Conservation (phyloP, 2,329 filamentous ascomycete species). For the Aspergillus jensenii region DNA sequence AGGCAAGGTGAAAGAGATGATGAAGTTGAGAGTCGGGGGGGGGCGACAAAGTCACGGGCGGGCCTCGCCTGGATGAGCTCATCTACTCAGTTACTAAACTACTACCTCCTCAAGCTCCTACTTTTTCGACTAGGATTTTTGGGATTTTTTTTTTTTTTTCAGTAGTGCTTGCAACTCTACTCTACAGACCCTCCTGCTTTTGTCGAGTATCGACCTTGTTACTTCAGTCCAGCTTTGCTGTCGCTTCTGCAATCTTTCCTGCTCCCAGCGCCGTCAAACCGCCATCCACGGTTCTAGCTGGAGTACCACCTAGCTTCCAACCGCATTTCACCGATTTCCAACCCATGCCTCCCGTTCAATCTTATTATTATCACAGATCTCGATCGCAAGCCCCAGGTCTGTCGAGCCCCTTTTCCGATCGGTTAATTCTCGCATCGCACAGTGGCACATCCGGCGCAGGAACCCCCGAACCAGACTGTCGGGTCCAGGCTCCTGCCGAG, state of each 20-base stretch:
- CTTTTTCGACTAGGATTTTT: background rate
- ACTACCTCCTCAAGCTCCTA: background rate
- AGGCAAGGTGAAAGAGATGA: conserved; percentile 5
- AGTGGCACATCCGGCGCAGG: conserved; percentile 23
- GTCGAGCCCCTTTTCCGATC: background rate
- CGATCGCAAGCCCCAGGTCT: background rate
- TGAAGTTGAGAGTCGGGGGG: background rate
- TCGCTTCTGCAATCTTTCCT: background rate
- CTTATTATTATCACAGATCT: background rate
- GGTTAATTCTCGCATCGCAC: background rate
- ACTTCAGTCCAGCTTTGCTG: background rate
- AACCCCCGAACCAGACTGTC: conserved; percentile 30
- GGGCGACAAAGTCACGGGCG: conserved; percentile 14
- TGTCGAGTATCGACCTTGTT: background rate
- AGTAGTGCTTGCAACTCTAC: background rate
- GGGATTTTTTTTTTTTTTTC: background rate
- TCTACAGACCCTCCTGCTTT: background rate
- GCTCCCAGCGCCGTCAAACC: background rate
- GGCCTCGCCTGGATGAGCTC: conserved; percentile 13
- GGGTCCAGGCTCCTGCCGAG: conserved; percentile 19
- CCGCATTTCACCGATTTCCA: background rate
- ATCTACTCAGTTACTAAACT: background rate
- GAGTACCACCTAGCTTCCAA: background rate
- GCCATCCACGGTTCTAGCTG: too few relatives aligned
- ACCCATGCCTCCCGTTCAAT: background rate